These are phyloP conservation scores for Rhodotorula sp. DNA, from an alignment of 1,284 basidiomycete species.

Conservation along the genomic window DNA sequence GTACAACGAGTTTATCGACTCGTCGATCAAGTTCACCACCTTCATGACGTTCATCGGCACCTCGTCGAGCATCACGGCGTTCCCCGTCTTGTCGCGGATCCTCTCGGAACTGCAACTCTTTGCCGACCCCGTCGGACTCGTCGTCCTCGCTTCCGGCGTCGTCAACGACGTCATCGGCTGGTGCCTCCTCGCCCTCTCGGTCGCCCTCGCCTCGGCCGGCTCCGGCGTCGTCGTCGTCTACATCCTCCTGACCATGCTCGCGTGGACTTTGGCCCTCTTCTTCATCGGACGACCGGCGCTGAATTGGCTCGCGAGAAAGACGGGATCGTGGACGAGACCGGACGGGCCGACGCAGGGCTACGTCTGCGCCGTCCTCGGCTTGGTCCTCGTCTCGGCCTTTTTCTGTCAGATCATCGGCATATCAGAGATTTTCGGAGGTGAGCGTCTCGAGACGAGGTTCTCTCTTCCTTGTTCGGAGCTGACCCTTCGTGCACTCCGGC, in stretches of 20 bases:
- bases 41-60: constrained; percentile 90
- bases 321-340: constrained; percentile 67
- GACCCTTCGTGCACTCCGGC: constrained; percentile 63
- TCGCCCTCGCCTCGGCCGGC: constrained; percentile 83
- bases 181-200: constrained; percentile 70
- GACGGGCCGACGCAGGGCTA: constrained; percentile 69
- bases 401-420: constrained; percentile 84
- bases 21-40: constrained; percentile 64
- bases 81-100: constrained; percentile 81
- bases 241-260: constrained; percentile 76
- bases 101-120: constrained; percentile 69
- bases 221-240: constrained; percentile 68
- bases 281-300: constrained; percentile 61
- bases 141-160: constrained; percentile 89
- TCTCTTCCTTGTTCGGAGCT: constrained; percentile 10
- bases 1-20: constrained; percentile 74
- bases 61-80: constrained; percentile 48
- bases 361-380: constrained; percentile 70
- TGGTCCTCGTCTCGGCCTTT: constrained; percentile 76
- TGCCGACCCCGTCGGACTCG: constrained; percentile 88
- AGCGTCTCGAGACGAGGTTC: too few species aligned
- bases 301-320: constrained; percentile 62
- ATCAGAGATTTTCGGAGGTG: constrained; percentile 27
- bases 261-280: constrained; percentile 72
- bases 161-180: constrained; percentile 65